Base-by-base conservation (phyloP, 2,329 filamentous ascomycete genomes). In the Calonectria fujianensis region DNA sequence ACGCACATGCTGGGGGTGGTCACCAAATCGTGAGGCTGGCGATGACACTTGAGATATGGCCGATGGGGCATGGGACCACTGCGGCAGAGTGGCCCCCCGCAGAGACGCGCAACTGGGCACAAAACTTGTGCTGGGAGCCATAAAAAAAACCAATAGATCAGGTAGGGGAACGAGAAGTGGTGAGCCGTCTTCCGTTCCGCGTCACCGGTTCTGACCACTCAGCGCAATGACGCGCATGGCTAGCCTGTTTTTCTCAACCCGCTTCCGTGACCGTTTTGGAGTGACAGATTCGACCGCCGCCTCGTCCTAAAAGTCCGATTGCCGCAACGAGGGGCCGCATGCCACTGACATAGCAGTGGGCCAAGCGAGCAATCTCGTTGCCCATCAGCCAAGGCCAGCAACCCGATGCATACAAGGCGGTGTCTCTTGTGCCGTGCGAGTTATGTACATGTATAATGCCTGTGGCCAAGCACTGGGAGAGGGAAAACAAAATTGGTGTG, bases 51-150 rank as follows among this genome's bases (percentile, higher is more conserved):
- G 71, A 73, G 71, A 73, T 48, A 48, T 66, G 71, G 71, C 48
- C 48, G 71, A 73, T 73, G 71, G 71, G 71, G 71, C 71, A 73
- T 73, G 66, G 71, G 71, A 27, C 66, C 71, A 73, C 65, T 27
- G 29, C 59, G 51, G 59, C 66, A 69, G 57, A 64, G 50, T 13
- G n/a, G 24, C 57, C 50, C 71, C 48, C 50, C 63, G 48, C 66
- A 69, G 48, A 54, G 65, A 65, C 66, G 59, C 71, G 71, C 66
- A 69, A 73, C 65, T 52, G 41, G 41, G 59, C 35, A 50, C 18
- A 39, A 48, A 18, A 35, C 10, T 35, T 63, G 57, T 14, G 39
- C 63, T 52, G 37, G 18, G 41, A 59, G 31, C 29, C 57, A 57
- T 31, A 51, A 51, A 45, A n/a, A n/a, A 41, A 31, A 52, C 35